phyloP scores from a whole-genome alignment of 1,284 basidiomycete genomes.

The Irpex lacteus region DNA sequence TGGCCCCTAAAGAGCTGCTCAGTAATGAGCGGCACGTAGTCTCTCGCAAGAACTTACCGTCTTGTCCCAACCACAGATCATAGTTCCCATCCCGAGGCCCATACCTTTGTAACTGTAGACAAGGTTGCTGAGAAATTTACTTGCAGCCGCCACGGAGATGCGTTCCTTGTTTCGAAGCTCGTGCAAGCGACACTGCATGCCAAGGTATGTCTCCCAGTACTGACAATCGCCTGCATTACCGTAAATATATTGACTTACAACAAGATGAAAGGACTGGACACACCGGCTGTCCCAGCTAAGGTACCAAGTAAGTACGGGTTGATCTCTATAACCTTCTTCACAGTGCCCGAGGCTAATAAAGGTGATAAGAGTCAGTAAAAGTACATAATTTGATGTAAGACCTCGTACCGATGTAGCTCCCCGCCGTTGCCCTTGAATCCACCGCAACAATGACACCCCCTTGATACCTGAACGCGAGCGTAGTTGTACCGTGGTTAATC shows the following conservation, averaged over 20 bases:
- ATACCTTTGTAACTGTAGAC: conserved; percentile 99
- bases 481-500: conserved; percentile 98
- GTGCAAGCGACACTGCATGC: conserved; percentile 95
- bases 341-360: conserved; percentile 81
- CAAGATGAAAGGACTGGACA: conserved; percentile 22
- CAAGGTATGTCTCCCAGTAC: conserved; percentile 98
- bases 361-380: conserved; percentile 1
- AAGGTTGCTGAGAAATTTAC: conserved; percentile 96
- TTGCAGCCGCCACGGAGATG: conserved; percentile 98
- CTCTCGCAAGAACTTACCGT: conserved; percentile 54
- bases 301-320: conserved; percentile 98
- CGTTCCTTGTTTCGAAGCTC: conserved; percentile 97
- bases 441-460: conserved; percentile 98
- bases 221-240: conserved; percentile 77
- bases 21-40: background rate
- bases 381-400: background rate
- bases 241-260: conserved; percentile 3
- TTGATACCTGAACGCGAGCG: conserved; percentile 94
- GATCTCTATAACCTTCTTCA: conserved; percentile 99
- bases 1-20: conserved; percentile 62
- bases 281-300: conserved; percentile 98
- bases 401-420: conserved; percentile 90
- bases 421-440: conserved; percentile 96
- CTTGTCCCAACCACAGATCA: conserved; percentile 99
- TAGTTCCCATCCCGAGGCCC: conserved; percentile 99